Conservation (phyloP, 225 moss, liverwort and hornwort species). For the Bryoerythrophyllum caledonicum region DNA sequence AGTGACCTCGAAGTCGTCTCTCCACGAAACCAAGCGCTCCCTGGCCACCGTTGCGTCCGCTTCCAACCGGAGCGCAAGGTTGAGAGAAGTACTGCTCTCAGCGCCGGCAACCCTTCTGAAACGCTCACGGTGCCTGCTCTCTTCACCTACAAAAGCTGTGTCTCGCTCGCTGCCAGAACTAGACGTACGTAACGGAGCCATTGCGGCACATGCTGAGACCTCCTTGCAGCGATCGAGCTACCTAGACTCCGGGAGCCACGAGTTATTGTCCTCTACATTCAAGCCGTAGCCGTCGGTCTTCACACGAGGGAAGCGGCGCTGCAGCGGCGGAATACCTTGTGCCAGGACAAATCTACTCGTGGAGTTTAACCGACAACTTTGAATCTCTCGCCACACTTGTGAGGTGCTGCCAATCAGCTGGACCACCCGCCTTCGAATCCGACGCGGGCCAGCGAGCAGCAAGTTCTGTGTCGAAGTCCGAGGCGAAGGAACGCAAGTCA, state of each 20-base stretch:
- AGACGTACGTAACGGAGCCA: constrained; percentile 3
- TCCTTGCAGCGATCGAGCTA: neutral
- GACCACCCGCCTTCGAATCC: neutral
- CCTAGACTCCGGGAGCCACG: neutral
- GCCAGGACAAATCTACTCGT: neutral
- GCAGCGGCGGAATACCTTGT: neutral
- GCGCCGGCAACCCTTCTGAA: neutral
- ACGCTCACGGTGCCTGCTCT: constrained; percentile 13
- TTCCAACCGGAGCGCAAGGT: constrained; percentile 18
- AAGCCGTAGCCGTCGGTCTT: neutral
- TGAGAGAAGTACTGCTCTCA: neutral
- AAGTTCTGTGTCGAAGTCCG: neutral
- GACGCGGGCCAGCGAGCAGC: neutral
- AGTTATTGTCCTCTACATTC: neutral
- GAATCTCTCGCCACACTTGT: neutral
- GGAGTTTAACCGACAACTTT: neutral
- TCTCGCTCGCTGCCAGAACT: neutral
- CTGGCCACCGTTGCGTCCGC: neutral
- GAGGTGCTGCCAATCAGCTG: neutral
- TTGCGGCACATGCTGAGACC: neutral
- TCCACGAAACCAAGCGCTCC: neutral
- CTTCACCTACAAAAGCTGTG: neutral
- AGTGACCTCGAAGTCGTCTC: neutral
- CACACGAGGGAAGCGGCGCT: neutral
- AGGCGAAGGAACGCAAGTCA: neutral